Conservation (phyloP, 2,329 filamentous ascomycete species). For the Phyllosticta citriasiana region DNA sequence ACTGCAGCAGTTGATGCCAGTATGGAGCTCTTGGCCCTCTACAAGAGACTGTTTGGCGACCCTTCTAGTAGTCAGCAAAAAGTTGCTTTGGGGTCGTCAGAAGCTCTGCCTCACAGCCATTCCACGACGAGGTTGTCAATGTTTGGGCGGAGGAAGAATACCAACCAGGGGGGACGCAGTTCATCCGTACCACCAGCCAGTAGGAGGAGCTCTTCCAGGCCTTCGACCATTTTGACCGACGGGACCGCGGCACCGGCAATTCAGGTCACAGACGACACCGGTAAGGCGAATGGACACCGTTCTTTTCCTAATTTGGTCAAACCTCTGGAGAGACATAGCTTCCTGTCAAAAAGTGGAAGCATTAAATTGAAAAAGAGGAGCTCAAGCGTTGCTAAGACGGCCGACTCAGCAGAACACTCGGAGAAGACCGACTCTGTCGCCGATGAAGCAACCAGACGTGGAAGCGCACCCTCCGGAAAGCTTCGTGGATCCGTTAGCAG, state of each 20-base stretch:
- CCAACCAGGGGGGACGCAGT: conserved; percentile 12
- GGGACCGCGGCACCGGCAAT: conserved; percentile 53
- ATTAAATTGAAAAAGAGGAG: conserved; percentile 29
- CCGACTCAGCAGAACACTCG: conserved; percentile 20
- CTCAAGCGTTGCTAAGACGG: conserved; percentile 16
- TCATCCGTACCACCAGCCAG: conserved; percentile 35
- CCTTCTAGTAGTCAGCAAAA: conserved; percentile 26
- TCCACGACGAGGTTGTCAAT: conserved; percentile 69
- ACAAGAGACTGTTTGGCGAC: conserved; percentile 68
- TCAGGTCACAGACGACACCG: conserved; percentile 51
- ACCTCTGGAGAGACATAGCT: conserved; percentile 25
- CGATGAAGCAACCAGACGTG: background rate
- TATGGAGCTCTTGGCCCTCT: conserved; percentile 73
- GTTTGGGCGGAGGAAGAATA: conserved; percentile 46
- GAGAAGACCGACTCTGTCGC: conserved; percentile 10
- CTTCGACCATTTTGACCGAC: conserved; percentile 20
- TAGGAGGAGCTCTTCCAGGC: conserved; percentile 18
- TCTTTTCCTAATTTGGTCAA: conserved; percentile 14
- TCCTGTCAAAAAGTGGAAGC: conserved; percentile 21
- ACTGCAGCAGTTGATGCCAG: conserved; percentile 81
- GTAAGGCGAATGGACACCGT: conserved; percentile 24
- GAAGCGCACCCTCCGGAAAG: conserved; percentile 3
- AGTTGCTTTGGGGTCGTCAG: conserved; percentile 15
- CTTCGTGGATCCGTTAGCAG: conserved; percentile 6
- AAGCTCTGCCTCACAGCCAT: conserved; percentile 45